Percentiles rank a stretch among this genome's conserved stretches.
Evolutionary conservation across 192 early-diverging fungal species (phyloP).

Genomic region (Thoreauomyces humboldtii): DNA sequence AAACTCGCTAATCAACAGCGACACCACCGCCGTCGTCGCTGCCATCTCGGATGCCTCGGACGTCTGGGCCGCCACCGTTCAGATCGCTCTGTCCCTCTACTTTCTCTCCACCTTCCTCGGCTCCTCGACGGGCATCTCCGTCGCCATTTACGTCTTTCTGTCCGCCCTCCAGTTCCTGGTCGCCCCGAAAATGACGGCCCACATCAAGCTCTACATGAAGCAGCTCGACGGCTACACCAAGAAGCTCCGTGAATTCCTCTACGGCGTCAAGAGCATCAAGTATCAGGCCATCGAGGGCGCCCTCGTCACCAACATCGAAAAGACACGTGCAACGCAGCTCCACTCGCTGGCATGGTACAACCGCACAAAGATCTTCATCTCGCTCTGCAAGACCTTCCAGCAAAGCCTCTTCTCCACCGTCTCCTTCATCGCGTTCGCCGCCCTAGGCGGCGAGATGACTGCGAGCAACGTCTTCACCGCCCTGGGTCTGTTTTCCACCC

Average conservation of each 20-base stretch:
- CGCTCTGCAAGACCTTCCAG: neutral
- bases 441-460: neutral
- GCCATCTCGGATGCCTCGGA: neutral
- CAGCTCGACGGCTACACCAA: conserved; percentile 19
- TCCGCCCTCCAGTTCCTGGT: neutral
- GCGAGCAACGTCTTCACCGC: neutral
- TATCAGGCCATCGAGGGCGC: conserved; percentile 27
- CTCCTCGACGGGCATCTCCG: neutral
- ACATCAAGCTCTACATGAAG: neutral
- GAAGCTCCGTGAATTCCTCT: conserved; percentile 32
- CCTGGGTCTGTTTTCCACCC: neutral
- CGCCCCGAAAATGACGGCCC: neutral
- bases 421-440: conserved; percentile 2
- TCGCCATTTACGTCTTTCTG: neutral
- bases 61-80: neutral
- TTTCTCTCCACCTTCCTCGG: conserved; percentile 22
- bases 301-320: conserved; percentile 17
- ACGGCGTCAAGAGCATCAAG: conserved; percentile 35
- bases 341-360: neutral
- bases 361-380: neutral
- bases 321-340: conserved; percentile 5
- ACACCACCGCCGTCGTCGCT: neutral
- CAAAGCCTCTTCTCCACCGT: neutral
- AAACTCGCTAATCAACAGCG: neutral
- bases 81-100: conserved; percentile 25